phyloP scores from a whole-genome alignment of 768 basidiomycete species.

The Tricholoma sp. region DNA sequence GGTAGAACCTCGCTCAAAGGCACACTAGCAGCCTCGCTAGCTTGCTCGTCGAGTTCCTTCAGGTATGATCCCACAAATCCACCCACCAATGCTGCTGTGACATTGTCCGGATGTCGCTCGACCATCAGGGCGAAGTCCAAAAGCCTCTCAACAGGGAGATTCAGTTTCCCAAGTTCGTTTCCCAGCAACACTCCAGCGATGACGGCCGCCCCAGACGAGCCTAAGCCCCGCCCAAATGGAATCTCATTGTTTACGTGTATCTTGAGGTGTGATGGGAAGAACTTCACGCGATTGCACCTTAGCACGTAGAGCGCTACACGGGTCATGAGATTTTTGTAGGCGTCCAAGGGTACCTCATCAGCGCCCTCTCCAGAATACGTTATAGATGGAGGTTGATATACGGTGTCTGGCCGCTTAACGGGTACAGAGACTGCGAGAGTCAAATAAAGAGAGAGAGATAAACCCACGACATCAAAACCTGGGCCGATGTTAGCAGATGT shows the following conservation, averaged over 20 bases:
- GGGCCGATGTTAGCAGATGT: slow-evolving; percentile 99
- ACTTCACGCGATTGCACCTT: slow-evolving; percentile 73
- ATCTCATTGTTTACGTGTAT: slow-evolving; percentile 89
- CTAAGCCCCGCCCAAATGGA: slow-evolving; percentile 95
- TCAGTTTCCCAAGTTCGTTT: slow-evolving; percentile 71
- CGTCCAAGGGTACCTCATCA: slow-evolving; percentile 83
- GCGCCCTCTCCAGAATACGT: slow-evolving; percentile 87
- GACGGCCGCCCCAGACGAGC: slow-evolving; percentile 98
- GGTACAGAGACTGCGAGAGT: slow-evolving; percentile 57
- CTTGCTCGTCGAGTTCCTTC: slow-evolving; percentile 77
- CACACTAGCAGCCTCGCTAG: slow-evolving; percentile 79
- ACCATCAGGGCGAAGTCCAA: slow-evolving; percentile 99
- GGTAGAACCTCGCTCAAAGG: slow-evolving; percentile 95
- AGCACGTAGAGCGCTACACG: slow-evolving; percentile 97
- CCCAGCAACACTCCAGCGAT: slow-evolving; percentile 94
- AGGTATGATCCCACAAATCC: slow-evolving; percentile 98
- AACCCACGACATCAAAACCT: slow-evolving; percentile 98
- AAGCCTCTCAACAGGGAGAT: slow-evolving; percentile 63
- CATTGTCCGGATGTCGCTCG: slow-evolving; percentile 98
- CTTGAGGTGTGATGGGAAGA: slow-evolving; percentile 71
- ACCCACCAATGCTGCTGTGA: slow-evolving; percentile 93
- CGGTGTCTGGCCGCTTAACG: slow-evolving; percentile 20
- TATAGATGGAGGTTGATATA: slow-evolving; percentile 54
- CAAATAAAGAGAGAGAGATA: slow-evolving; percentile 85
- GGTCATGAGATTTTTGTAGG: slow-evolving; percentile 96